phyloP scores from a whole-genome alignment of 495 filamentous ascomycete genomes.

The Penicillium odoratum region DNA sequence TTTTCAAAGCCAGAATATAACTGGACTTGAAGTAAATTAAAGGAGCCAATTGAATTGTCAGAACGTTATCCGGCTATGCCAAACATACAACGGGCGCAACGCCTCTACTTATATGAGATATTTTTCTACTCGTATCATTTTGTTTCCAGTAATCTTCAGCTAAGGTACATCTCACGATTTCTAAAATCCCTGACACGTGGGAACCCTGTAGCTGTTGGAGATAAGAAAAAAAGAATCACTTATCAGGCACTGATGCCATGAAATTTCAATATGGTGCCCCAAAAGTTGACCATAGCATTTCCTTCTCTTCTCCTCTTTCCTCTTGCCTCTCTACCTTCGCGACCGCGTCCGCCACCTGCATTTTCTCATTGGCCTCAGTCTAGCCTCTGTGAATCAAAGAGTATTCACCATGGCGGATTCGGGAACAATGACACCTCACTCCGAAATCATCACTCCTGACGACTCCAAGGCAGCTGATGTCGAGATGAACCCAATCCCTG shows the following conservation, averaged over 20 bases:
- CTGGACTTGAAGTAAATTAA: neutral
- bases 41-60: neutral
- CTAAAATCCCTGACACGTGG: neutral
- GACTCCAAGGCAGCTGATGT: neutral
- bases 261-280: neutral
- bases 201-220: neutral
- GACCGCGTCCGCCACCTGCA: neutral
- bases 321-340: neutral
- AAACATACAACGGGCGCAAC: neutral
- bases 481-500: neutral
- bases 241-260: neutral
- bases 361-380: neutral
- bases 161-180: neutral
- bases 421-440: neutral
- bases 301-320: neutral
- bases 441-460: neutral
- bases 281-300: neutral
- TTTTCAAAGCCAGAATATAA: neutral
- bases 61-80: neutral
- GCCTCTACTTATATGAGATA: constrained; percentile 5
- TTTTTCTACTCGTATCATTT: constrained; percentile 8
- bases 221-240: neutral
- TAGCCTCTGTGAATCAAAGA: neutral
- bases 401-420: neutral
- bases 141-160: constrained; percentile 4